Conservation (phyloP, 2,329 filamentous ascomycete genomes). For the Colletotrichum eleusines region DNA sequence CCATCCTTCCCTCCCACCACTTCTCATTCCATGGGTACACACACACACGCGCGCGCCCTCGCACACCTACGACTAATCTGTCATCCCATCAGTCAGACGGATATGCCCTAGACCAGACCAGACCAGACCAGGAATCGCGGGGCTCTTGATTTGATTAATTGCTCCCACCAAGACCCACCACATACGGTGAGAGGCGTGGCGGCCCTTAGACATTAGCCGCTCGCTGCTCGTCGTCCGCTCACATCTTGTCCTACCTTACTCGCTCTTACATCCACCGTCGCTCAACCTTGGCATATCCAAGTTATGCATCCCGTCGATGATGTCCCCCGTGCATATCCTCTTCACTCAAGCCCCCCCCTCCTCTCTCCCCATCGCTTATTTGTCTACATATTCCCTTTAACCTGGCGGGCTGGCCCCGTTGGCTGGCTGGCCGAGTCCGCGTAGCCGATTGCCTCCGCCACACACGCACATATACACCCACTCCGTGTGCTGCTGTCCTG, state of each 20-base stretch:
- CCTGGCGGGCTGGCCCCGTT: constrained; percentile 16
- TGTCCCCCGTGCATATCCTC: constrained; percentile 27
- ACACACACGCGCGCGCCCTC: constrained; percentile 15
- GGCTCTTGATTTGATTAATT: constrained; percentile 25
- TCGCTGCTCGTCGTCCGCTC: constrained; percentile 15
- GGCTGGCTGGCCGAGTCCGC: constrained; percentile 8
- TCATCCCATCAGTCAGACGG: constrained; percentile 33
- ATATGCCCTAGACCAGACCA: constrained; percentile 16
- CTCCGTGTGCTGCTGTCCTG: constrained; percentile 28
- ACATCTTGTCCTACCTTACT: constrained; percentile 18
- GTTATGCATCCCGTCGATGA: constrained; percentile 36
- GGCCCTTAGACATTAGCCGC: constrained; percentile 32
- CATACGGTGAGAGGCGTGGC: constrained; percentile 29
- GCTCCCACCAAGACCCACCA: constrained; percentile 32
- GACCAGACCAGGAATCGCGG: constrained; percentile 31
- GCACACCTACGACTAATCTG: constrained; percentile 26
- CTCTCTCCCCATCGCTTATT: constrained; percentile 13
- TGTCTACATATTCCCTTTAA: constrained; percentile 20
- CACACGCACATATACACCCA: constrained; percentile 27
- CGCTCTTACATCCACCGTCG: constrained; percentile 19
- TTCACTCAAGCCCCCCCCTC: constrained; percentile 4
- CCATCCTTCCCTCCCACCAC: constrained; percentile 19
- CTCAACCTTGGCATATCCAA: constrained; percentile 9
- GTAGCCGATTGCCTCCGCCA: constrained; percentile 26
- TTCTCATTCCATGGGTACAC: constrained; percentile 30